These are phyloP conservation scores for Begonia masoniana DNA, from an alignment of 306 rosid genomes.

Conservation along the genomic window DNA sequence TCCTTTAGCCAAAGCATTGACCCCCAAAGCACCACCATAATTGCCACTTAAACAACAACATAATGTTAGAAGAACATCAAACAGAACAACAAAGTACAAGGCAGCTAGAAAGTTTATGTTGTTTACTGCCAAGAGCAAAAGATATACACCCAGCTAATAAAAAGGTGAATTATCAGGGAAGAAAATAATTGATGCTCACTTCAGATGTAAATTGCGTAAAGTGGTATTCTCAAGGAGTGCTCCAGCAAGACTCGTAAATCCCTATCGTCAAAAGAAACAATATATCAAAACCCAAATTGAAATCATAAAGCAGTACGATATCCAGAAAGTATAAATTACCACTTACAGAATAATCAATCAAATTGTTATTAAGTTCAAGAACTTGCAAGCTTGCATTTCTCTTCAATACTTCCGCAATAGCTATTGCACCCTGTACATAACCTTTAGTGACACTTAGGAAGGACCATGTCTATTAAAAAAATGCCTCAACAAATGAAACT, in stretches of 20 bases:
- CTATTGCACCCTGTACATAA: conserved; percentile 73
- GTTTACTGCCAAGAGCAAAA: no score
- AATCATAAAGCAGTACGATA: conserved; percentile 8
- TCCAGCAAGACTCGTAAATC: conserved; percentile 88
- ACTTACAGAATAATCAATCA: conserved; percentile 92
- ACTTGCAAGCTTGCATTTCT: conserved; percentile 60
- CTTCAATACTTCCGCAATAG: conserved; percentile 85
- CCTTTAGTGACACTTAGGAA: neutral
- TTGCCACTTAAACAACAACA: conserved; percentile 61
- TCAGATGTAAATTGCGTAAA: conserved; percentile 66
- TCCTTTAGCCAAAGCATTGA: conserved; percentile 88
- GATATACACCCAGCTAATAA: no score
- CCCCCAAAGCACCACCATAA: conserved; percentile 98
- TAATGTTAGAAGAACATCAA: conserved; percentile 12
- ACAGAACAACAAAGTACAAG: conserved; percentile 13
- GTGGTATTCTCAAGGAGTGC: conserved; percentile 80
- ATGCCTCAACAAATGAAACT: neutral
- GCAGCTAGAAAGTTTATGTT: neutral
- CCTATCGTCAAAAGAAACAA: conserved; percentile 31
- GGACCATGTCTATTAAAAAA: neutral
- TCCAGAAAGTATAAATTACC: conserved; percentile 15
- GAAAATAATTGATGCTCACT: conserved; percentile 31
- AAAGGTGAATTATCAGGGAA: neutral
- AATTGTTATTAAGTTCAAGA: conserved; percentile 85
- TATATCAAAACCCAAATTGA: conserved; percentile 31